Conservation (phyloP, 1,284 basidiomycete species). For the Sanguinoderma infundibulare region DNA sequence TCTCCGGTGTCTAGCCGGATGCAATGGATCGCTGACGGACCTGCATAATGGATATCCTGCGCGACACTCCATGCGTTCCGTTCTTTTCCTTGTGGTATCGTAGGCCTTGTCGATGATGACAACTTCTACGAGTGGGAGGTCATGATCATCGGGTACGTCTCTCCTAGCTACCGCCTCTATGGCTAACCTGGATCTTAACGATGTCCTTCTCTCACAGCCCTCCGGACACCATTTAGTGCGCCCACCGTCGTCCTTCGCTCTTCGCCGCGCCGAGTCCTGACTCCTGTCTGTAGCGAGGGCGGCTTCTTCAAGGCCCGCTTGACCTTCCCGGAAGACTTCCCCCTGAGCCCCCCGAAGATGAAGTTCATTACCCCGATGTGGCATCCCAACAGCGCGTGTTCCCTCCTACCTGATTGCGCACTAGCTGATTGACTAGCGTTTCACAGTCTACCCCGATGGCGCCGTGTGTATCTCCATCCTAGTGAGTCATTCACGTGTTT, state of each 20-base stretch:
- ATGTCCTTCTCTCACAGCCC: conserved; percentile 54
- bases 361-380: conserved; percentile 96
- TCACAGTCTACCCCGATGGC: conserved; percentile 86
- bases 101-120: conserved; percentile 90
- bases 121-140: conserved; percentile 96
- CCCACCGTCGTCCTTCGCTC: conserved; percentile 1
- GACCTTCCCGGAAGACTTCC: conserved; percentile 90
- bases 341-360: conserved; percentile 94
- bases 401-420: conserved; percentile 29
- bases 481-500: conserved; percentile 49
- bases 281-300: conserved; percentile 69
- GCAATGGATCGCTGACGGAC: neutral
- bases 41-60: neutral
- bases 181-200: conserved; percentile 18
- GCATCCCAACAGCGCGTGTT: conserved; percentile 90
- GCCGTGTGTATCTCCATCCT: conserved; percentile 96
- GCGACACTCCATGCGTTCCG: no score
- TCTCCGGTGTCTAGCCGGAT: neutral
- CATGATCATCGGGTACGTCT: conserved; percentile 85
- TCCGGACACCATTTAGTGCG: conserved; percentile 88
- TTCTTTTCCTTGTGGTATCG: conserved; percentile 3
- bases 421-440: neutral
- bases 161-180: conserved; percentile 21
- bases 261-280: neutral
- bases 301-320: conserved; percentile 91